Evolutionary conservation across 1,284 basidiomycete species (phyloP).

Genomic region (Limonomyces culmigenus): DNA sequence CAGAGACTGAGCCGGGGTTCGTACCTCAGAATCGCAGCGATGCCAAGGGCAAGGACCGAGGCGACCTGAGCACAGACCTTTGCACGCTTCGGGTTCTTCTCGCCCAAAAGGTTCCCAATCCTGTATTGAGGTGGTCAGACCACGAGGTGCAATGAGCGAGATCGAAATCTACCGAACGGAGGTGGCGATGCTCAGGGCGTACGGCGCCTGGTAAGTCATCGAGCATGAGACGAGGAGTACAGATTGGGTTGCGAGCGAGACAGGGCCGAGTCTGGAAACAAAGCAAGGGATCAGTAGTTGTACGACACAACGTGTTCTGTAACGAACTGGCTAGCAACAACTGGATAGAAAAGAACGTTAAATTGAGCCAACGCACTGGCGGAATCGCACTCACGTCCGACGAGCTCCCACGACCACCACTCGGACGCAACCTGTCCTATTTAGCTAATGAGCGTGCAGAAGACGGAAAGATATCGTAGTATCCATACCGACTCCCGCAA

Average conservation of each 20-base stretch:
- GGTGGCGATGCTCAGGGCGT: constrained; percentile 63
- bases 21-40: constrained; percentile 49
- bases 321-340: constrained; percentile 41
- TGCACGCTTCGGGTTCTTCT: constrained; percentile 50
- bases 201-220: constrained; percentile 76
- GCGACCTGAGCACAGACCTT: constrained; percentile 43
- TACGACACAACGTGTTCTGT: constrained; percentile 3
- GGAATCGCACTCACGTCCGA: constrained; percentile 25
- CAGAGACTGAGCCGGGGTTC: constrained; percentile 6
- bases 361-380: constrained; percentile 1
- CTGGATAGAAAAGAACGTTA: constrained; percentile 13
- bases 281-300: constrained; percentile 17
- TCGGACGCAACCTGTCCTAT: constrained; percentile 50
- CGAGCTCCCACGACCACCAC: constrained; percentile 88
- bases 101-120: constrained; percentile 72
- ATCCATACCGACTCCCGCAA: constrained; percentile 70
- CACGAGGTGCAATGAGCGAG: background rate
- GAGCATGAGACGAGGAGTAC: constrained; percentile 60
- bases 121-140: constrained; percentile 15
- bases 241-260: constrained; percentile 53
- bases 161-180: constrained; percentile 50
- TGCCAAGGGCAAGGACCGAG: constrained; percentile 39
- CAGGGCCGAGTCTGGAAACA: constrained; percentile 31
- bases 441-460: no score
- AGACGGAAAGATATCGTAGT: no score